These are phyloP conservation scores for Cladophialophora exuberans DNA, from an alignment of 2,329 filamentous ascomycete genomes.

Conservation along the genomic window DNA sequence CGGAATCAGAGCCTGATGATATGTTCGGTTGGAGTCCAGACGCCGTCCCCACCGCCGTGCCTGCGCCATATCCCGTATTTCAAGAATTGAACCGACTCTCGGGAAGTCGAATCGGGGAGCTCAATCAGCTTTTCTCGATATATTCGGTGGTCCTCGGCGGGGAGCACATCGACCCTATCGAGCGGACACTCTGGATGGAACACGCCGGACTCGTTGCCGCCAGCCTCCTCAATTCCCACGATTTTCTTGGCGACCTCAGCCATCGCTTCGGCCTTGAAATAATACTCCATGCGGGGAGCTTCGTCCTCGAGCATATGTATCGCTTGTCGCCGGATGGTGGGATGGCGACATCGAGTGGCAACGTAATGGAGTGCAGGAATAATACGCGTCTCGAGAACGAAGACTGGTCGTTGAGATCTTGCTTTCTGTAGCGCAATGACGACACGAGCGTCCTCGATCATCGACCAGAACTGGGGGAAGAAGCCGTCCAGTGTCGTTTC, in stretches of 20 bases:
- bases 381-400: slow-evolving; percentile 23
- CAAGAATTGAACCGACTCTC: background rate
- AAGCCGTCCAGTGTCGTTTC: slow-evolving; percentile 1
- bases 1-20: background rate
- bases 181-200: background rate
- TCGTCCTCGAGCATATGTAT: slow-evolving; percentile 5
- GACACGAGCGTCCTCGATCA: slow-evolving; percentile 10
- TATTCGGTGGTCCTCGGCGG: slow-evolving; percentile 11
- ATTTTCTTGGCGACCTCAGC: slow-evolving; percentile 15
- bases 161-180: background rate
- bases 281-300: slow-evolving; percentile 15
- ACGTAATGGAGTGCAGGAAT: slow-evolving; percentile 20
- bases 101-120: background rate
- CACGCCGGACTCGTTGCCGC: slow-evolving; percentile 7
- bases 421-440: background rate
- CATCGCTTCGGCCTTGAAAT: slow-evolving; percentile 16
- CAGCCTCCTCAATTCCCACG: slow-evolving; percentile 22
- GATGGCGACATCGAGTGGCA: slow-evolving; percentile 21
- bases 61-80: slow-evolving; percentile 12
- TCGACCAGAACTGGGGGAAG: slow-evolving; percentile 4
- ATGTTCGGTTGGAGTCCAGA: background rate
- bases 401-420: slow-evolving; percentile 8
- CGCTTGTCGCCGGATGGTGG: slow-evolving; percentile 21
- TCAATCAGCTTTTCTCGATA: background rate
- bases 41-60: background rate